Evolutionary conservation across 129 eudicot species (phyloP), one percentile per base, ranked within the genome.

Genomic region (Flaveria sonorensis): DNA sequence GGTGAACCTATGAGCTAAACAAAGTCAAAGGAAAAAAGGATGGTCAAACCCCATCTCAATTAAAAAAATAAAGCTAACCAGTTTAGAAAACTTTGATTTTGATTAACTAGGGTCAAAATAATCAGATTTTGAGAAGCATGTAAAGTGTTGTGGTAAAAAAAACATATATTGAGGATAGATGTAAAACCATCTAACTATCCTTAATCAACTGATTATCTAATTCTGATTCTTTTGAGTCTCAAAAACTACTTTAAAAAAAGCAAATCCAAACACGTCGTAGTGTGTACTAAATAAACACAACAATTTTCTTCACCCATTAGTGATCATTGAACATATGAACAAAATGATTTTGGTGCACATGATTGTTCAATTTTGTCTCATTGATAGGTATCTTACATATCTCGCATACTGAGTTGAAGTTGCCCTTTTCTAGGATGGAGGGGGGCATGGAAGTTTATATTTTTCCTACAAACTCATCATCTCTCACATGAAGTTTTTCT

Each of bases 1-100:
- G 97, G 97, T 52, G 97, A 78, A 65, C 97, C 97, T 79, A 91
- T 81, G n/a, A 91, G 86, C 97, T 82, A 59, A 57, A 55, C 48
- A 42, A 52, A 59, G 53, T 64, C 18, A 32, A 20, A 70, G 36
- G 46, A 75, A 19, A 48, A 67, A 30, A 7, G 32, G n/a, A 28
- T 1, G 45, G 40, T 70, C 77, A 70, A 26, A 71, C n/a, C 65
- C 43, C 67, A 70, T 39, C 9, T 24, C 9, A 46, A 63, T 11
- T 8, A 60, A 20, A 60, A 10, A 6, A 52, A 30, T 53, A 55
- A 19, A 52, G 53, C 26, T 43, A 11, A 40, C 4, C 23, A 16
- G 8, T n/a, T 61, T 36, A 8, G 26, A 47, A 65, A 8, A 65
- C 7, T 8, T 47, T 65, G 70, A 36, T 65, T 32, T 12, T 65